Evolutionary conservation across 192 early-diverging fungal genomes (phyloP).

Genomic region (Coemansia sp.): DNA sequence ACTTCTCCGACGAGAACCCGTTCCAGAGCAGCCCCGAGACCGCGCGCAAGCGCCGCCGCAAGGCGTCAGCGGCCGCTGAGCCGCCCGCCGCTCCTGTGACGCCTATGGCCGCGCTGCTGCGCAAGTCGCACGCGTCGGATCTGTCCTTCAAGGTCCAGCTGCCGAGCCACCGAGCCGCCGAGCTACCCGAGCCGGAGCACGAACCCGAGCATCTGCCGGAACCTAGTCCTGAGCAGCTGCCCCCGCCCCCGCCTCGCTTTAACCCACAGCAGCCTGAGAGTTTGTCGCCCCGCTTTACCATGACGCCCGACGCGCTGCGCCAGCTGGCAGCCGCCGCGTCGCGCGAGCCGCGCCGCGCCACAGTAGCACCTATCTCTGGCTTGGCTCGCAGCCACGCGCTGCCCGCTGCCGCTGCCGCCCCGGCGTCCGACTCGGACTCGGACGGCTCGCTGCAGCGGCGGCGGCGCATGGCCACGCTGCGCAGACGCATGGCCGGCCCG

Average conservation of each 20-base stretch:
- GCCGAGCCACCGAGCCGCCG: not conserved
- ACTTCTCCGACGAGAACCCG: constrained; percentile 49
- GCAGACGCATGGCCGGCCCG: constrained; percentile 24
- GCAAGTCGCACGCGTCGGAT: constrained; percentile 46
- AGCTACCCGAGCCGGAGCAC: not conserved
- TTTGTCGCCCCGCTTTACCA: constrained; percentile 15
- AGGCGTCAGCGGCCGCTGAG: not conserved
- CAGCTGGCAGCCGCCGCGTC: constrained; percentile 15
- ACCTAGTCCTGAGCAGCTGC: not conserved
- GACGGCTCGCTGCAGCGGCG: constrained; percentile 49
- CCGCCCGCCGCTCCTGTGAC: constrained; percentile 6
- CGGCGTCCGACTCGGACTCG: constrained; percentile 10
- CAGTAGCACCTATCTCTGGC: not conserved
- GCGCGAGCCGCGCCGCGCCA: not conserved
- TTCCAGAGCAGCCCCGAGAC: constrained; percentile 49
- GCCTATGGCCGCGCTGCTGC: constrained; percentile 38
- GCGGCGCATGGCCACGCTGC: constrained; percentile 46
- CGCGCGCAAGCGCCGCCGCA: constrained; percentile 32
- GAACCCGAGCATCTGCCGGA: not conserved
- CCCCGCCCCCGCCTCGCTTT: not conserved
- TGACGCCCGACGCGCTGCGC: constrained; percentile 47
- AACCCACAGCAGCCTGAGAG: not conserved
- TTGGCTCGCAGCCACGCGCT: not conserved
- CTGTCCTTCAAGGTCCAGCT: constrained; percentile 35
- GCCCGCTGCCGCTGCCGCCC: not conserved